Evolutionary conservation across 192 early-diverging fungal genomes (phyloP), one percentile per base, ranked within the genome.

Genomic region (Backusella luteola): DNA sequence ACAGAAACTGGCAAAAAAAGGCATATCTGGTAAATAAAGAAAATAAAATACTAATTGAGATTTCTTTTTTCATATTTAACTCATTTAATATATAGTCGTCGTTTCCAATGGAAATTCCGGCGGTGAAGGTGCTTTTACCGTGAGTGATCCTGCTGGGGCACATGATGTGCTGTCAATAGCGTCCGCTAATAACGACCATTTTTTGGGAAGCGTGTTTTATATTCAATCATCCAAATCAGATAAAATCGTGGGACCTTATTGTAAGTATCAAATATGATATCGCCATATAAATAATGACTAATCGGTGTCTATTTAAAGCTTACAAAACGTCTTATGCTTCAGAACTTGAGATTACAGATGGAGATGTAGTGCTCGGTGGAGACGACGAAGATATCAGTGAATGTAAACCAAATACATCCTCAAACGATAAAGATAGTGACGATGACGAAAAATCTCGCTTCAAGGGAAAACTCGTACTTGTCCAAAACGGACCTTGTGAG

Each of bases 71-170:
- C 49, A 67, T 21, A 17, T 14, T 42, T 67, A 67, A 9, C 12
- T 34, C n/a, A 21, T 41, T 9, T 74, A 49, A 49, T 49, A 19
- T 56, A 15, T 74, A 79, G 84, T 93, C 59, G 85, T 91, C 6
- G 83, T 90, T 9, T 85, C 94, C 0, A 85, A 84, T 68, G 90
- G 91, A 21, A 95, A 95, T 38, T 84, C 82, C 53, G 93, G 93
- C 44, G 76, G 74, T 14, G 83, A 86, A 46, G 93, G 91, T 44
- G 77, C 90, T 26, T 91, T 86, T 73, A 85, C 87, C 4, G 81
- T 86, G 8, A 84, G 83, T 6, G 84, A 88, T 14, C 92, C 93
- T 5, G 89, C 87, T 36, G 85, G 88, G 38, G 91, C 84, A 14
- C 67, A 56, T 1, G 84, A 83, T 38, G 86, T 90, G 0, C 85